phyloP scores from a whole-genome alignment of 805 yeast species.

The Metschnikowia shivogae region DNA sequence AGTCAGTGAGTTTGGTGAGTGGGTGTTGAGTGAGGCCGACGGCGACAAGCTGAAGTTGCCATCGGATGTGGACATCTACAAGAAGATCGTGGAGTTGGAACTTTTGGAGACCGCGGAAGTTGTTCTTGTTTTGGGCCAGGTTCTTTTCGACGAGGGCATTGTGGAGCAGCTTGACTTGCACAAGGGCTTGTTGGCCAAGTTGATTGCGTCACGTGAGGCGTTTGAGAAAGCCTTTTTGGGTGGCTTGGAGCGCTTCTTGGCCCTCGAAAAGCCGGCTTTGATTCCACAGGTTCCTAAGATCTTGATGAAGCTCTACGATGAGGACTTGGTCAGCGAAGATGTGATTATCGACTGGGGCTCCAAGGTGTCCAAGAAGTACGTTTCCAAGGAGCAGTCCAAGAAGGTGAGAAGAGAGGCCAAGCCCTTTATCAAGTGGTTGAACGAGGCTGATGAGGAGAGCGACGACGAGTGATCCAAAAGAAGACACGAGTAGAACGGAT shows the following conservation, averaged over 20 bases:
- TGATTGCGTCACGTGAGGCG: slow-evolving; percentile 54
- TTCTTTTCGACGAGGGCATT: slow-evolving; percentile 75
- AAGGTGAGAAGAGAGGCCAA: slow-evolving; percentile 95
- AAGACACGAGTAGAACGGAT: too few species aligned
- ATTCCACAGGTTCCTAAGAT: slow-evolving; percentile 76
- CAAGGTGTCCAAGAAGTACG: slow-evolving; percentile 87
- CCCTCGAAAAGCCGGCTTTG: slow-evolving; percentile 67
- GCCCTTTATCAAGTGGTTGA: slow-evolving; percentile 92
- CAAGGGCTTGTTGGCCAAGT: slow-evolving; percentile 75
- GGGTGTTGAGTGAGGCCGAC: slow-evolving; percentile 59
- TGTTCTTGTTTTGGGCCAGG: slow-evolving; percentile 89
- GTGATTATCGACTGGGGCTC: slow-evolving; percentile 81
- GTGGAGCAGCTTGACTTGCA: slow-evolving; percentile 70
- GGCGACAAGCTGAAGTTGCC: slow-evolving; percentile 61
- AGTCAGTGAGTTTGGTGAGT: slow-evolving; percentile 81
- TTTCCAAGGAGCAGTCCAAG: slow-evolving; percentile 85
- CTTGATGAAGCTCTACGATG: slow-evolving; percentile 73
- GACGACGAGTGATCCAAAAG: slow-evolving; percentile 49
- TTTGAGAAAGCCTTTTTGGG: slow-evolving; percentile 90
- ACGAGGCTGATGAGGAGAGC: slow-evolving; percentile 84
- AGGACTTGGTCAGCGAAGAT: slow-evolving; percentile 82
- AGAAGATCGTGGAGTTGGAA: slow-evolving; percentile 77
- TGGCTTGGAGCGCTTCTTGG: slow-evolving; percentile 91
- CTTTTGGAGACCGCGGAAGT: slow-evolving; percentile 70
- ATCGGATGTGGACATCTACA: slow-evolving; percentile 85